Conservation (phyloP, 2,329 filamentous ascomycete genomes). For the Talaromyces sp. region DNA sequence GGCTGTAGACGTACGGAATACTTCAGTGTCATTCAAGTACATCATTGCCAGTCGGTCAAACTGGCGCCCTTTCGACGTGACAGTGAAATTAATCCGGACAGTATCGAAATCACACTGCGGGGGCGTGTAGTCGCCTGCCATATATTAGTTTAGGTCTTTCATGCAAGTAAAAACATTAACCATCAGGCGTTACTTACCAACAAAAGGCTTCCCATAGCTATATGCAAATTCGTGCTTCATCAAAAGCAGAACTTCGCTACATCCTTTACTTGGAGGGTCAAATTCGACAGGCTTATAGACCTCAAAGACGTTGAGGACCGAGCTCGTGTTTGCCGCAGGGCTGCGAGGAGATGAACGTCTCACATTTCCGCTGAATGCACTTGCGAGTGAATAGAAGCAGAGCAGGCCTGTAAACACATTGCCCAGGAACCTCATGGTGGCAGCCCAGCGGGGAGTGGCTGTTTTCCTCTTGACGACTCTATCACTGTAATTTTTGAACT, state of each 20-base stretch:
- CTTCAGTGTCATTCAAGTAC: constrained; percentile 69
- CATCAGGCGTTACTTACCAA: constrained; percentile 47
- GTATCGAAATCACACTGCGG: constrained; percentile 66
- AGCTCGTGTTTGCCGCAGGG: constrained; percentile 4
- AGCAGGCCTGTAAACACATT: constrained; percentile 2
- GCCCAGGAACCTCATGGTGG: constrained; percentile 3
- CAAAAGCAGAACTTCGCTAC: constrained; percentile 43
- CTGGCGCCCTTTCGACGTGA: constrained; percentile 64
- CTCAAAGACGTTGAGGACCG: constrained; percentile 51
- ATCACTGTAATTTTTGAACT: neutral
- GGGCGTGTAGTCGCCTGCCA: constrained; percentile 57
- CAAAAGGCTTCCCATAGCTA: constrained; percentile 68
- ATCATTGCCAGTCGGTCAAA: constrained; percentile 71
- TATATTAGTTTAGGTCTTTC: constrained; percentile 1
- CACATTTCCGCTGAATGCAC: neutral
- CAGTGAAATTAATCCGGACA: constrained; percentile 70
- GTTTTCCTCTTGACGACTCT: neutral
- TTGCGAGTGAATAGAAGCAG: constrained; percentile 7
- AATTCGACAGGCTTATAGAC: constrained; percentile 58
- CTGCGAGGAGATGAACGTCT: neutral
- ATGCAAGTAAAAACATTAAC: constrained; percentile 7
- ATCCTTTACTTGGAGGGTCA: constrained; percentile 35
- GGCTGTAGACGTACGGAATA: constrained; percentile 79
- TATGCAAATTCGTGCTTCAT: constrained; percentile 66
- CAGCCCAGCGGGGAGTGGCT: neutral